Evolutionary conservation across 495 filamentous ascomycete species (phyloP).

Genomic region (Chaetomium fimeti): DNA sequence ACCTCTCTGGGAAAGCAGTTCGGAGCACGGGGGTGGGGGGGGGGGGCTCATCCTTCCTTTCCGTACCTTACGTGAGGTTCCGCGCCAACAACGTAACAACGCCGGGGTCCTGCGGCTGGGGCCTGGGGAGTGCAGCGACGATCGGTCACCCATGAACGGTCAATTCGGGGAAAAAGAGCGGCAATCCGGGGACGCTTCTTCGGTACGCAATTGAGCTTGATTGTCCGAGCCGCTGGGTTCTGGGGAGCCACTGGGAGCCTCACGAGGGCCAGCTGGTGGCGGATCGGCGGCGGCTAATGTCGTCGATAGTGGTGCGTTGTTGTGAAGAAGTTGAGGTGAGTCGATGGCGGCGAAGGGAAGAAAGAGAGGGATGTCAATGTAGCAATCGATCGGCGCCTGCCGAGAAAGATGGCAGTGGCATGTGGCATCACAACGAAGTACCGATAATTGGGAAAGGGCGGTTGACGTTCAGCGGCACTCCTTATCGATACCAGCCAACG

Average conservation of each 20-base stretch:
- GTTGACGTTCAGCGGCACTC: not conserved
- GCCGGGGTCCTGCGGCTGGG: too few species aligned
- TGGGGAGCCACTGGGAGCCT: too few species aligned
- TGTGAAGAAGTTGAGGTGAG: constrained; percentile 17
- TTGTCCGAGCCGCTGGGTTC: too few species aligned
- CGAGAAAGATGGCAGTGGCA: not conserved
- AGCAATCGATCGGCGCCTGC: constrained; percentile 6
- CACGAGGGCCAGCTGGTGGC: not conserved
- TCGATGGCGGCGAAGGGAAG: not conserved
- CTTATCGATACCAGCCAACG: not conserved
- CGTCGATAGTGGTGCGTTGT: constrained; percentile 21
- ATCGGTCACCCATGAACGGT: too few species aligned
- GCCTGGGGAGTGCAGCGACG: too few species aligned
- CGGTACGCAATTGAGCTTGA: too few species aligned
- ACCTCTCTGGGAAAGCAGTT: not conserved
- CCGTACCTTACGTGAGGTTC: too few species aligned
- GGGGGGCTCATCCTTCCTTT: too few species aligned
- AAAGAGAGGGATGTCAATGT: not conserved
- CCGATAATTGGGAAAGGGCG: not conserved
- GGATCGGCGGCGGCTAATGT: constrained; percentile 31
- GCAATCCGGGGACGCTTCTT: too few species aligned
- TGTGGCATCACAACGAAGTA: not conserved
- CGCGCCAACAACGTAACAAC: too few species aligned
- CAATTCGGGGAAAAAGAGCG: too few species aligned
- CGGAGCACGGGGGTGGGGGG: not conserved